A percentile compares a stretch with the other conserved stretches of the same genome.
These are phyloP conservation scores for Neodidymelliopsis sp. DNA, from an alignment of 2,329 filamentous ascomycete species.

Conservation along the genomic window DNA sequence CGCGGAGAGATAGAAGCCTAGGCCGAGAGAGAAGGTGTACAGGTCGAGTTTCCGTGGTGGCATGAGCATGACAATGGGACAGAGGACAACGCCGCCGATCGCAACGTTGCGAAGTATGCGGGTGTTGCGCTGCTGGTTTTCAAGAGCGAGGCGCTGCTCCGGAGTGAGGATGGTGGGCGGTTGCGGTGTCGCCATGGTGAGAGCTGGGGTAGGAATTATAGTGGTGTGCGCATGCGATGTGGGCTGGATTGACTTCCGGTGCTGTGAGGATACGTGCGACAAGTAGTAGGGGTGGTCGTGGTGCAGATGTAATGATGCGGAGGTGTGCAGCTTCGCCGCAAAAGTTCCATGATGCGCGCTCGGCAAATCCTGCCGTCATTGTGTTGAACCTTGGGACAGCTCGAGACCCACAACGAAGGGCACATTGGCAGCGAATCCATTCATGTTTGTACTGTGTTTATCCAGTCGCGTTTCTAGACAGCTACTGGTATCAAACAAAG, in stretches of 20 bases:
- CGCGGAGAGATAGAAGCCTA: constrained; percentile 58
- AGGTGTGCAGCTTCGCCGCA: constrained; percentile 12
- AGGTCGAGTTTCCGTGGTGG: constrained; percentile 69
- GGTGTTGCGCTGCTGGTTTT: constrained; percentile 41
- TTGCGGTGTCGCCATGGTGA: constrained; percentile 35
- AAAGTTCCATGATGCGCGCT: constrained; percentile 43
- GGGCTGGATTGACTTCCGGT: background rate
- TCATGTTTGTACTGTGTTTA: no score
- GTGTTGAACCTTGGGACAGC: background rate
- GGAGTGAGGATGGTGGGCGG: constrained; percentile 37
- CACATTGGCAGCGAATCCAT: no score
- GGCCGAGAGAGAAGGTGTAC: constrained; percentile 63
- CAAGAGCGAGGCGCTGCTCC: constrained; percentile 44
- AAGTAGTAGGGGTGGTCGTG: background rate
- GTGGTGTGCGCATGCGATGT: constrained; percentile 11
- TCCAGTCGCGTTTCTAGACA: no score
- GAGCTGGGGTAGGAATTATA: background rate
- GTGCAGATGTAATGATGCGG: constrained; percentile 11
- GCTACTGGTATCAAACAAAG: no score
- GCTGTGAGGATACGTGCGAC: background rate
- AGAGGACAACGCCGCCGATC: constrained; percentile 58
- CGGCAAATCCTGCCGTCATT: constrained; percentile 37
- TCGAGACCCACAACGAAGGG: no score
- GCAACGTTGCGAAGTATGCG: constrained; percentile 55
- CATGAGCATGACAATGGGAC: constrained; percentile 62